A percentile compares a stretch with the other conserved stretches of the same genome.
Conservation (phyloP, 192 early-diverging fungal species). For the Entomortierella beljakovae region DNA sequence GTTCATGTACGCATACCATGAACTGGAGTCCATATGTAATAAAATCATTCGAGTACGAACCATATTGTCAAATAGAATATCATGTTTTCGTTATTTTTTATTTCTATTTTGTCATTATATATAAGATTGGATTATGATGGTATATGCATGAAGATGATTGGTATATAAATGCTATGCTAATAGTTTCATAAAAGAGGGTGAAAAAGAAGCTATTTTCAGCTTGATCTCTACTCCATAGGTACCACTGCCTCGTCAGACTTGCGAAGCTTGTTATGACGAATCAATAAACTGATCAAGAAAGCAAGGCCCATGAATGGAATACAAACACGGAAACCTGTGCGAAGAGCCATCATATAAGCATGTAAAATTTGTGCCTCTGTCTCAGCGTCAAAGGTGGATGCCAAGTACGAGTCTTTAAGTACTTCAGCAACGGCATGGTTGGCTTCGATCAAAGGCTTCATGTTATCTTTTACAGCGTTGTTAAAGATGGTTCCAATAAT, state of each 20-base stretch:
- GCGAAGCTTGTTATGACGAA: constrained; percentile 39
- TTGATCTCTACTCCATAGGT: background rate
- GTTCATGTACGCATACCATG: too few species aligned
- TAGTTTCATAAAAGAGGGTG: too few species aligned
- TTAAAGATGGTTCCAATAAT: constrained; percentile 52
- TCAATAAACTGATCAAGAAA: constrained; percentile 51
- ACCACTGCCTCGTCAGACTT: background rate
- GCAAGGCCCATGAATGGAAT: constrained; percentile 59
- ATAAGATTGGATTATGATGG: too few species aligned
- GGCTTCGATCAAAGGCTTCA: constrained; percentile 2
- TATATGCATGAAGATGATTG: too few species aligned
- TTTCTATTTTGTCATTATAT: too few species aligned
- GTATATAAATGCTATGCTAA: too few species aligned
- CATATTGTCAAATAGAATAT: too few species aligned
- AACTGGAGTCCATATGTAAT: too few species aligned
- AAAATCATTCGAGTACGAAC: too few species aligned
- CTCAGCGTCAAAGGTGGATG: constrained; percentile 34
- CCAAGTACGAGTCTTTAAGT: constrained; percentile 34
- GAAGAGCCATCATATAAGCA: constrained; percentile 60
- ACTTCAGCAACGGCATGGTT: constrained; percentile 3
- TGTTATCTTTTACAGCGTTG: constrained; percentile 41
- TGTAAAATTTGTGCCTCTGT: constrained; percentile 53
- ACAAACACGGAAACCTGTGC: constrained; percentile 60
- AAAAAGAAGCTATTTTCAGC: too few species aligned
- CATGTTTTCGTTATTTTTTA: too few species aligned